These are phyloP conservation scores for Dendrostoma leiphaemia DNA, from an alignment of 2,329 filamentous ascomycete genomes.

Conservation along the genomic window DNA sequence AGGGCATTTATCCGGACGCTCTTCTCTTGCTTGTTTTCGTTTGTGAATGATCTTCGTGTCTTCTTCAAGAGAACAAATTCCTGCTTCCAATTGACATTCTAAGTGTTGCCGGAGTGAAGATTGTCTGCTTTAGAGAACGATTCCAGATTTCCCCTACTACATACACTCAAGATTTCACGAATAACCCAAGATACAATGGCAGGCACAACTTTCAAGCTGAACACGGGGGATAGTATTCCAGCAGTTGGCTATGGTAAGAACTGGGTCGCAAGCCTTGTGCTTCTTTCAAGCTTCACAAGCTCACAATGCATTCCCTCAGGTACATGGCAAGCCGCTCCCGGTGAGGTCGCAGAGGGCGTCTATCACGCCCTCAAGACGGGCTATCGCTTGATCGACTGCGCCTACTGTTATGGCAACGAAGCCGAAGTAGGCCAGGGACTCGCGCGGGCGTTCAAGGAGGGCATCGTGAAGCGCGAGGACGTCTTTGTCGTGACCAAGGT, in stretches of 20 bases:
- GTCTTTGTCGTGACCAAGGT: constrained; percentile 84
- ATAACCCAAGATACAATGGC: constrained; percentile 42
- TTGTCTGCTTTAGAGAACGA: neutral
- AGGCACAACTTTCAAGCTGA: constrained; percentile 59
- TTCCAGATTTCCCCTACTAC: neutral
- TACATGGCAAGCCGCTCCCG: constrained; percentile 63
- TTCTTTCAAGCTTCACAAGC: neutral
- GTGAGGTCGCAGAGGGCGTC: constrained; percentile 58
- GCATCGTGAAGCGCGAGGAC: constrained; percentile 71
- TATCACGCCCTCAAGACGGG: constrained; percentile 55
- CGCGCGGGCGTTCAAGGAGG: constrained; percentile 66
- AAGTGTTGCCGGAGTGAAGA: neutral
- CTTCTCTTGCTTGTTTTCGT: no score
- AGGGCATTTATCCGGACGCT: no score
- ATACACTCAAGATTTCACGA: neutral
- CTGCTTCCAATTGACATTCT: neutral
- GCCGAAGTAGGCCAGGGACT: constrained; percentile 78
- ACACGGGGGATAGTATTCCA: constrained; percentile 62
- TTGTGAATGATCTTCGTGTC: no score
- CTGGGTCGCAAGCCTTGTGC: neutral
- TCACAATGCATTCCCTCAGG: constrained; percentile 36
- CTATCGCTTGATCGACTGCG: constrained; percentile 65
- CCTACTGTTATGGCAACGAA: constrained; percentile 80
- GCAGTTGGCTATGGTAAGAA: constrained; percentile 59
- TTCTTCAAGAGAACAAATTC: no score